phyloP scores from a whole-genome alignment of 1,284 basidiomycete species.

The Pholiota adiposa region DNA sequence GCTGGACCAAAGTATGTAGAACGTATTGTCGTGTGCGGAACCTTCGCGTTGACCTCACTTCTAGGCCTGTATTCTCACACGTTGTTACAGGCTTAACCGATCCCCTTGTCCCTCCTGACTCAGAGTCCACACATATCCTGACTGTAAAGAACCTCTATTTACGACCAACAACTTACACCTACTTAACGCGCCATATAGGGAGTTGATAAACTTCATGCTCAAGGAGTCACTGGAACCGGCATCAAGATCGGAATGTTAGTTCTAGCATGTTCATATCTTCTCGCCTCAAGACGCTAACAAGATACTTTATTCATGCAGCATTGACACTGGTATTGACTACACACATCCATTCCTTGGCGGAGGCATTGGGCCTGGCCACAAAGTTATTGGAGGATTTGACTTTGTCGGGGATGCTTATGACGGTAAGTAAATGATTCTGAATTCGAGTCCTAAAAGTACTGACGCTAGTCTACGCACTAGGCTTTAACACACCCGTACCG shows the following conservation, averaged over 20 bases:
- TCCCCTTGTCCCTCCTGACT: slow-evolving; percentile 36
- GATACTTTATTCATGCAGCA: slow-evolving; percentile 12
- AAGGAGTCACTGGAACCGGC: slow-evolving; percentile 45
- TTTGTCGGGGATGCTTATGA: slow-evolving; percentile 37
- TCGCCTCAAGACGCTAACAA: neutral
- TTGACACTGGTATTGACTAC: slow-evolving; percentile 36
- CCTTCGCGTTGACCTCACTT: neutral
- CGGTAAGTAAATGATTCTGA: slow-evolving; percentile 19
- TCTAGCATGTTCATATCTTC: neutral
- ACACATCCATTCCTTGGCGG: slow-evolving; percentile 68
- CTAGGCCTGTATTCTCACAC: slow-evolving; percentile 32
- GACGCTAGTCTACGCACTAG: slow-evolving; percentile 21
- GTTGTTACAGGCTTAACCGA: slow-evolving; percentile 36
- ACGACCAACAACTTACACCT: neutral
- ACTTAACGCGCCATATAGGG: slow-evolving; percentile 32
- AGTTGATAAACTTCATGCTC: slow-evolving; percentile 48
- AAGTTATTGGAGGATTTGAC: slow-evolving; percentile 60
- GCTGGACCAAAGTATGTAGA: slow-evolving; percentile 34
- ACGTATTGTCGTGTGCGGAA: neutral
- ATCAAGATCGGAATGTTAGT: slow-evolving; percentile 51
- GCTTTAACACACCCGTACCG: slow-evolving; percentile 48
- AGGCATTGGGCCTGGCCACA: slow-evolving; percentile 63
- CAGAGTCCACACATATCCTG: slow-evolving; percentile 41
- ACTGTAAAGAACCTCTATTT: slow-evolving; percentile 33
- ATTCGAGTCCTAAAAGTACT: slow-evolving; percentile 9